These are phyloP conservation scores for Komagataella phaffii DNA, from an alignment of 805 yeast genomes.

Conservation along the genomic window DNA sequence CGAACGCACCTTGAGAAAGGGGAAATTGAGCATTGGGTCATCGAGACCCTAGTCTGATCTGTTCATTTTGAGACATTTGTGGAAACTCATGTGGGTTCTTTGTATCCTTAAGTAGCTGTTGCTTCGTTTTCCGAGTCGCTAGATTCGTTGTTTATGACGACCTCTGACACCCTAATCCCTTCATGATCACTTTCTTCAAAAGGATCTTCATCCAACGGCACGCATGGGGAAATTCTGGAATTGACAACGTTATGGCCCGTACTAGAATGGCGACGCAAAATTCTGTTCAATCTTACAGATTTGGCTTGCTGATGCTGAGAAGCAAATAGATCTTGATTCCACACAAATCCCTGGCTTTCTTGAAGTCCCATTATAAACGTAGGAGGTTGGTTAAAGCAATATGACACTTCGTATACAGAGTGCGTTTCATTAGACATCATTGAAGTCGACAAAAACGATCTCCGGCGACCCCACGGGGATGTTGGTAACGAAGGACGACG, in stretches of 20 bases:
- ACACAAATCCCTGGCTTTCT: constrained; percentile 62
- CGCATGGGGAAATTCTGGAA: not conserved
- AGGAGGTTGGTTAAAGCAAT: not conserved
- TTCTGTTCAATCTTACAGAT: constrained; percentile 16
- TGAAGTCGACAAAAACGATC: constrained; percentile 39
- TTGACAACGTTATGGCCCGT: not conserved
- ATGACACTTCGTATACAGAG: constrained; percentile 32
- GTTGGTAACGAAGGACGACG: constrained; percentile 8
- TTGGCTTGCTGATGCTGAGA: constrained; percentile 49
- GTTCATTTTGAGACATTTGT: no score
- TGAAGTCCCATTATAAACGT: constrained; percentile 29
- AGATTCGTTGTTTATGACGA: not conserved
- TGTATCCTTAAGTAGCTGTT: not conserved
- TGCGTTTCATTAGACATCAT: constrained; percentile 46
- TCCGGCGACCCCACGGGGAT: constrained; percentile 41
- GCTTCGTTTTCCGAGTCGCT: not conserved
- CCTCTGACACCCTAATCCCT: not conserved
- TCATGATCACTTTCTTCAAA: not conserved
- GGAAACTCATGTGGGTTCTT: not conserved
- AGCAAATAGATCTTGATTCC: constrained; percentile 71
- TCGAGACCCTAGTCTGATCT: no score
- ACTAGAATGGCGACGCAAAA: not conserved
- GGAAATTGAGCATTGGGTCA: not conserved
- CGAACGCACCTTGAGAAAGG: not conserved
- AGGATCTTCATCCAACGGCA: not conserved